These are phyloP conservation scores for Fusarium temperatum DNA, from an alignment of 2,329 filamentous ascomycete species.

Conservation along the genomic window DNA sequence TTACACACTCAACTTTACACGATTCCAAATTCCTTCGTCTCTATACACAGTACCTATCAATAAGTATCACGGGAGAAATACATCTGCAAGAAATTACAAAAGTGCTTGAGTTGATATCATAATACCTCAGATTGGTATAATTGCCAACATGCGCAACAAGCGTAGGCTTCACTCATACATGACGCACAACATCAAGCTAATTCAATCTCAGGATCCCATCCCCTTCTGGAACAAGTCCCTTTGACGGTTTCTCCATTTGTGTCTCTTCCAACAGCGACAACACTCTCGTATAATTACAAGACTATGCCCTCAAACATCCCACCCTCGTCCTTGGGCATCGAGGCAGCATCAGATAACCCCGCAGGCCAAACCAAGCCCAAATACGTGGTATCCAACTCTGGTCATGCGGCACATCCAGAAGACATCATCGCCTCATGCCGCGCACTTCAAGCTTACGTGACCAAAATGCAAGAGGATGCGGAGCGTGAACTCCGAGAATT, in stretches of 20 bases:
- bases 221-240: conserved; percentile 89
- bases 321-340: conserved; percentile 48
- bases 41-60: background rate
- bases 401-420: conserved; percentile 85
- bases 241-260: conserved; percentile 95
- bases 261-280: conserved; percentile 86
- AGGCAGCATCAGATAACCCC: conserved; percentile 49
- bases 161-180: conserved; percentile 41
- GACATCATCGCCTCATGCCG: conserved; percentile 85
- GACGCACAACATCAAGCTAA: conserved; percentile 15
- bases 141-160: conserved; percentile 46
- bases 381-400: conserved; percentile 82
- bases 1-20: background rate
- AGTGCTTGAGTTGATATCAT: background rate
- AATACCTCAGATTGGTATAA: background rate
- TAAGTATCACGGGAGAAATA: background rate
- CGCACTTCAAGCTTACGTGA: conserved; percentile 79
- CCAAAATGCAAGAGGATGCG: conserved; percentile 73
- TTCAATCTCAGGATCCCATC: conserved; percentile 73
- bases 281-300: conserved; percentile 95
- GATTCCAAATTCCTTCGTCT: background rate
- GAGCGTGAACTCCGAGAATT: conserved; percentile 73
- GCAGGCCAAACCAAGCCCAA: conserved; percentile 60
- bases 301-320: conserved; percentile 87
- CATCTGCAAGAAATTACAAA: background rate